Conservation (phyloP, 176 grass and related monocot species). For the Musa itinerans region DNA sequence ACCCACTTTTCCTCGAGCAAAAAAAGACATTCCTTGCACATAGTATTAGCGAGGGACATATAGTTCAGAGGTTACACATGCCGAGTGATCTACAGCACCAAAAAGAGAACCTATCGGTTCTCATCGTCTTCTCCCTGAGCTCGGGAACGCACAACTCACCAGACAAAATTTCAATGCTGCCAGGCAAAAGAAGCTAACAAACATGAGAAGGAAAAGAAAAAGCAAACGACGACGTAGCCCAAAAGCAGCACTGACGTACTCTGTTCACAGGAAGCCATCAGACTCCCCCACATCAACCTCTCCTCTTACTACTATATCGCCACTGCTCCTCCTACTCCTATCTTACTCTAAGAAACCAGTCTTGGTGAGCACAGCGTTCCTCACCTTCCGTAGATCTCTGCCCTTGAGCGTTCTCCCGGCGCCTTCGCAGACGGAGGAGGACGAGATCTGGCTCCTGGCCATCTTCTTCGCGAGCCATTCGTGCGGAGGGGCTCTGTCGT, state of each 20-base stretch:
- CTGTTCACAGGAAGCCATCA: too few species aligned
- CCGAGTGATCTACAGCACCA: neutral
- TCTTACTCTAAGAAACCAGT: conserved; percentile 41
- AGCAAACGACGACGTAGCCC: neutral
- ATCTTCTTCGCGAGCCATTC: conserved; percentile 50
- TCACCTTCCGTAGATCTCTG: conserved; percentile 45
- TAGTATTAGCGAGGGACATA: too few species aligned
- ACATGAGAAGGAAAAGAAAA: neutral
- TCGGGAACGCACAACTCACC: neutral
- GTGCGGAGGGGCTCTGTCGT: conserved; percentile 29
- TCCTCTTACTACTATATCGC: too few species aligned
- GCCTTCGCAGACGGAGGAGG: conserved; percentile 47
- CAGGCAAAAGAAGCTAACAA: neutral
- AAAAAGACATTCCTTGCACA: neutral
- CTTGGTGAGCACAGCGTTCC: conserved; percentile 47
- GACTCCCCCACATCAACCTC: too few species aligned
- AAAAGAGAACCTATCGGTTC: neutral
- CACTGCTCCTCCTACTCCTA: neutral
- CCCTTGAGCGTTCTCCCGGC: conserved; percentile 47
- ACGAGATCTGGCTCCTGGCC: conserved; percentile 40
- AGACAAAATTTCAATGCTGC: neutral
- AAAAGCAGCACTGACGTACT: neutral
- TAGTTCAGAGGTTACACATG: neutral
- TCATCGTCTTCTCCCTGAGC: neutral
- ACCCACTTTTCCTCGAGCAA: neutral